Evolutionary conservation across 1,284 basidiomycete genomes (phyloP), one percentile per base, ranked within the genome.

Genomic region (Peniophora sp.): DNA sequence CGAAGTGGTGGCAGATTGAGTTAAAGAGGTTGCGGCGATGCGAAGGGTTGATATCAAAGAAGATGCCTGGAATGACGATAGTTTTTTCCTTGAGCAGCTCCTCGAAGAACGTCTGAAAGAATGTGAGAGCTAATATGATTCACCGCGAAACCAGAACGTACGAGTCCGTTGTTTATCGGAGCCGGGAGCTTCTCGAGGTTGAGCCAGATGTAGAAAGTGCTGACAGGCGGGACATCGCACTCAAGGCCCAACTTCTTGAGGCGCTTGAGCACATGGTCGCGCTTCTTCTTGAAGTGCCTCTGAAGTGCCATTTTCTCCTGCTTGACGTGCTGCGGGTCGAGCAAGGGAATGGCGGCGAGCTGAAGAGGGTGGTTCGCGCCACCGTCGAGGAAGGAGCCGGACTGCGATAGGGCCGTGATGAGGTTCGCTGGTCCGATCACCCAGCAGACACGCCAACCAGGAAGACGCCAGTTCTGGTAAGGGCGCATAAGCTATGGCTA

Each of bases 401-500:
- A 88, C 61, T 95, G 92, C 17, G 88, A 88, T 44, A 96, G 78
- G 1, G 92, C 92, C 8, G 84, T 84, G 59, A 96, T 76, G 46
- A 96, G 67, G 62, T 88, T 86, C 69, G 87, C 92, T n/a, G 92
- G 93, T 0, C 91, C 95, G n/a, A 97, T 67, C 15, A 97, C 92
- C 94, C 94, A 97, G 71, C 92, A 95, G 34, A 94, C 75, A 60
- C 94, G 81, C 92, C 92, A 96, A 20, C 93, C 93, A 10, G 93
- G 91, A 46, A 93, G 83, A 62, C 90, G 85, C 86, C 86, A 91
- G 67, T 89, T 89, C 86, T 89, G 57, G 20, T 18, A 51, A 15
- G 46, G 3, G 14, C 24, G 17, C 32, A 42, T 42, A 14, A 49
- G 47, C 24, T 35, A 41, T 11, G 24, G 17, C 22, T 3, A 9